A percentile compares a stretch with the other conserved stretches of the same genome.
These are phyloP conservation scores for Globisporangium abappressorium DNA, from an alignment of 352 stramenopile genomes.

Conservation along the genomic window DNA sequence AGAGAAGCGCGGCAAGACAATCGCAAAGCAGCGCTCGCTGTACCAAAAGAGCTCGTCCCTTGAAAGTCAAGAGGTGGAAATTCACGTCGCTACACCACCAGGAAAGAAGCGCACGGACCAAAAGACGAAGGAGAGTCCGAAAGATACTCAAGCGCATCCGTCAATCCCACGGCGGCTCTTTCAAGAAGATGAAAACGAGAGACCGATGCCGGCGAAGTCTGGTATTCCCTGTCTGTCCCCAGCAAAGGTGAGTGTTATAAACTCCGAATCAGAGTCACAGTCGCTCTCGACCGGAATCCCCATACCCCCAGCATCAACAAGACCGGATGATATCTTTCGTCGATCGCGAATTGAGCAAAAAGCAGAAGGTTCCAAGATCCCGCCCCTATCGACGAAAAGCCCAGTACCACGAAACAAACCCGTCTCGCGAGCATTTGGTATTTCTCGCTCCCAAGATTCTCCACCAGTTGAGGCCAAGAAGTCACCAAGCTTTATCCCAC, in stretches of 20 bases:
- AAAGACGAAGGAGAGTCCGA: neutral
- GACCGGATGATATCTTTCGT: constrained; percentile 16
- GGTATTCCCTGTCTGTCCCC: neutral
- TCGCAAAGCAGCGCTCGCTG: constrained; percentile 21
- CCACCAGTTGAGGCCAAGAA: neutral
- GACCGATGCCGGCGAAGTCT: neutral
- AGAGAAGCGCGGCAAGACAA: constrained; percentile 9
- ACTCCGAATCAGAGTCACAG: neutral
- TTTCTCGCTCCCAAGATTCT: constrained; percentile 16
- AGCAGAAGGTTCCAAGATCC: constrained; percentile 20
- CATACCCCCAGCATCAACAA: constrained; percentile 7
- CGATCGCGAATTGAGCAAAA: constrained; percentile 14
- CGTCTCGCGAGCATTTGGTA: neutral
- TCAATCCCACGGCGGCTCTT: constrained; percentile 14
- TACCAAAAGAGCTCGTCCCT: constrained; percentile 26
- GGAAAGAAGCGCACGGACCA: constrained; percentile 16
- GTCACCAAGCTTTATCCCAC: constrained; percentile 11
- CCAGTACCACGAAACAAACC: neutral
- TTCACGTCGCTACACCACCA: constrained; percentile 27
- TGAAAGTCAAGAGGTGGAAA: constrained; percentile 28
- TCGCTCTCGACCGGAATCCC: constrained; percentile 4
- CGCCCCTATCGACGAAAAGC: constrained; percentile 10
- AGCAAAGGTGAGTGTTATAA: neutral
- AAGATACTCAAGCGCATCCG: neutral
- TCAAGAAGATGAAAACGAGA: constrained; percentile 5